Evolutionary conservation across 768 basidiomycete genomes (phyloP), one percentile per base, ranked within the genome.

Genomic region (Russula sp.): DNA sequence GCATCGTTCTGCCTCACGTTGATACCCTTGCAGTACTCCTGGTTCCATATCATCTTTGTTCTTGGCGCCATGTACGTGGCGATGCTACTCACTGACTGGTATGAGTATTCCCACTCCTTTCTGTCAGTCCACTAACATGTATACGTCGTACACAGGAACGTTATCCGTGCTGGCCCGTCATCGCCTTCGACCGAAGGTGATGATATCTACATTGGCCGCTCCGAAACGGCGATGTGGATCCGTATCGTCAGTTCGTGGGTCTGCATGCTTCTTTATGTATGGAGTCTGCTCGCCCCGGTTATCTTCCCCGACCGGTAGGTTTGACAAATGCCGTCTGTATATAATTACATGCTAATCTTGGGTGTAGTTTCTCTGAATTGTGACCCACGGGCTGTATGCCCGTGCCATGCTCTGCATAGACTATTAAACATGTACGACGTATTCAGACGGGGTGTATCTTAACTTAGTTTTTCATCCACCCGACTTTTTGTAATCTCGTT

Each of bases 171-270:
- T 14, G 73, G 37, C 37, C 34, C 64, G 39, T 52, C 73, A 44
- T 78, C 78, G 8, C 73, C 79, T 49, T 72, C 71, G 0, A 80
- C 84, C 64, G 80, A 84, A n/a, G 79, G 84, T 59, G 77, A 82
- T 48, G 84, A 89, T 65, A 87, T 98, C 44, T 91, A 93, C 73
- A 98, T 98, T 53, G 97, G 97, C 18, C 86, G 94, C 42, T 95
- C 93, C 5, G 91, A 94, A 72, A 88, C 90, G 9, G 94, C 97
- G 3, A 98, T 99, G 96, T 99, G 97, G 97, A 98, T 98, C 92
- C 80, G 97, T 4, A 84, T 98, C 37, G 90, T 98, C 51, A 94
- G 92, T 35, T 91, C 91, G 66, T 99, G 96, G 96, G 82, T 96
- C 31, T 98, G 93, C 73, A 87, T 93, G 75, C 60, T 87, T 47